Base-by-base conservation (phyloP, 2,329 filamentous ascomycete genomes). In the Aspergillus niger region DNA sequence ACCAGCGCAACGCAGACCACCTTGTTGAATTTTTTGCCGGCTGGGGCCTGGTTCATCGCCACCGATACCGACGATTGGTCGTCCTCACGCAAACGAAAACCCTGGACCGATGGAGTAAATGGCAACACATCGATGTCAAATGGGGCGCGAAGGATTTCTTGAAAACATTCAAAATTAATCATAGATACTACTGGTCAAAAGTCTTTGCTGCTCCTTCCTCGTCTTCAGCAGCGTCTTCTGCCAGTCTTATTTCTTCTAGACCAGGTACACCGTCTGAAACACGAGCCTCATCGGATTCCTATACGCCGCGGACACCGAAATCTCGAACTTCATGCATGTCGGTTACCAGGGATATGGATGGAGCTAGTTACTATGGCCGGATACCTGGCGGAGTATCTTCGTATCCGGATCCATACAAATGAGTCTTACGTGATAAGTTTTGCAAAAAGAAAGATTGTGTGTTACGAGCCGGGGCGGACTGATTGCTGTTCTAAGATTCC, bases 1-100 rank as follows among this genome's bases (percentile, higher is more conserved):
- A 66, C 10, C 67, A 72, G 24, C 66, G 70, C 24, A 67, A 77
- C 39, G 64, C 73, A 8, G 76, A 79, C 48, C 73, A 74, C 56
- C 66, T 79, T 1, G 67, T 74, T 5, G 75, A 79, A 56, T 72
- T 74, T 30, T 78, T 78, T 49, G 73, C 76, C 1, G 76, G 74
- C 8, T 79, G 74, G 75, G 64, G 66, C 2, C 57, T 77, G 5
- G 57, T 74, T 11, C 69, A 78, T 52, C 64, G 65, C 3, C 60
- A 74, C 15, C 67, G 67, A 7, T 74, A 74, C 52, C 70, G 75
- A 7, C 69, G 68, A 8, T 77, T 76, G 26, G 22, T 69, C 26
- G 68, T 77, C 3, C 48, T 77, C 13, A 72, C 72, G 4, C 43
- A 63, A 8, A 39, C 63, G 7, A 63, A 65, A 22, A 69, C 67